Conservation (phyloP, 108 stramenopile species). For the Nitzschia palea region DNA sequence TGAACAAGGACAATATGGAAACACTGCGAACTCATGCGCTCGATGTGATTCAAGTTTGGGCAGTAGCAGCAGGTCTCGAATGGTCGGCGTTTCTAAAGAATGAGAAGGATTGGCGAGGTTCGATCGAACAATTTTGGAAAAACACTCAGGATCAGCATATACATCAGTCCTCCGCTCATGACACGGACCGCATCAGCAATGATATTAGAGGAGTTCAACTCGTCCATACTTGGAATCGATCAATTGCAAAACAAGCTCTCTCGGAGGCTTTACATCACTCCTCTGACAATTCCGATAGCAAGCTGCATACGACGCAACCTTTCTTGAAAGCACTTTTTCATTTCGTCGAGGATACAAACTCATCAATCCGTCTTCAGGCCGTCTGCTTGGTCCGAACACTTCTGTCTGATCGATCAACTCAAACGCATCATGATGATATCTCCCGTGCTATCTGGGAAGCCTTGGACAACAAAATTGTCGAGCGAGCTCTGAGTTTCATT, state of each 20-base stretch:
- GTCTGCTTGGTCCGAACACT: conserved; percentile 10
- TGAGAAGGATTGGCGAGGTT: background rate
- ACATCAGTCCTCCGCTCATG: too few relatives aligned
- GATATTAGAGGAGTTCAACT: too few relatives aligned
- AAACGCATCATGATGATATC: conserved; percentile 21
- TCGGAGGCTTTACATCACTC: too few relatives aligned
- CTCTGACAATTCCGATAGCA: background rate
- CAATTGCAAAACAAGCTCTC: too few relatives aligned
- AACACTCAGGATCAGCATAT: too few relatives aligned
- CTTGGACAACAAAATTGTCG: conserved; percentile 5
- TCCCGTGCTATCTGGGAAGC: conserved; percentile 28
- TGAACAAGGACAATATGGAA: too few relatives aligned
- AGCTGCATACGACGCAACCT: too few relatives aligned
- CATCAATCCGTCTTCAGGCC: background rate
- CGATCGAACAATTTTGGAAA: background rate
- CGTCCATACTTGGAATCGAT: too few relatives aligned
- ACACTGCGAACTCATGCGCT: conserved; percentile 1
- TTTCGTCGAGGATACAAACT: background rate
- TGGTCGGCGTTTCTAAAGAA: conserved; percentile 3
- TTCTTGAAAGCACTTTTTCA: conserved; percentile 2
- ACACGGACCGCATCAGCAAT: too few relatives aligned
- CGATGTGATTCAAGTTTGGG: conserved; percentile 15
- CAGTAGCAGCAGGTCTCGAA: background rate
- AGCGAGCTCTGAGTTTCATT: background rate
- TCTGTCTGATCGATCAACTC: conserved; percentile 13